Percentiles rank a stretch among this genome's conserved stretches.
Conservation (phyloP, 2,329 filamentous ascomycete genomes). For the Escovopsis sp. region DNA sequence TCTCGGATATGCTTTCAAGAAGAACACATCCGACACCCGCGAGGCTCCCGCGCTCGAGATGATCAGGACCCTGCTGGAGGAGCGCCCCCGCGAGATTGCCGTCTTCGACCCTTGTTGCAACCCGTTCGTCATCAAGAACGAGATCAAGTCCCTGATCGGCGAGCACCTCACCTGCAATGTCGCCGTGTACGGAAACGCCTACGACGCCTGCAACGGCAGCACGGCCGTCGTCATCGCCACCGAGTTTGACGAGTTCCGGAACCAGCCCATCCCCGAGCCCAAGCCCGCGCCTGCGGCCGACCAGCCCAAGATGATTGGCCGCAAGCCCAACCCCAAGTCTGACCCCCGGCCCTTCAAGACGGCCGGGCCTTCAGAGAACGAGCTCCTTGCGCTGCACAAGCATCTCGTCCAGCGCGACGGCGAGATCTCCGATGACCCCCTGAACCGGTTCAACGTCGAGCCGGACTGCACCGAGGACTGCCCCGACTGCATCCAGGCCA, state of each 20-base stretch:
- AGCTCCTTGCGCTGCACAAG: conserved; percentile 33
- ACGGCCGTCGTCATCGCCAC: conserved; percentile 40
- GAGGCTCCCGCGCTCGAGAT: conserved; percentile 57
- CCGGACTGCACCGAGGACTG: conserved; percentile 31
- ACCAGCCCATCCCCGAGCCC: conserved; percentile 20
- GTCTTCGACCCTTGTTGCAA: conserved; percentile 55
- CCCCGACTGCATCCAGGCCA: conserved; percentile 33
- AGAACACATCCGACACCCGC: conserved; percentile 61
- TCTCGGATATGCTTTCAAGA: conserved; percentile 68
- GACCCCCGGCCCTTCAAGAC: conserved; percentile 33
- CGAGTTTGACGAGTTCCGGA: conserved; percentile 41
- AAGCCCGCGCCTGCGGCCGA: conserved; percentile 14
- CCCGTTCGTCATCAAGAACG: conserved; percentile 32
- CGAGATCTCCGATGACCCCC: conserved; percentile 25
- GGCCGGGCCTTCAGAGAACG: conserved; percentile 24
- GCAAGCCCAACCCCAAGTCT: conserved; percentile 24
- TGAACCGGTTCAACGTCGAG: conserved; percentile 29
- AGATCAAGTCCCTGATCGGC: conserved; percentile 32
- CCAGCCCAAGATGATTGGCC: conserved; percentile 17
- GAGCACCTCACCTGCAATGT: conserved; percentile 26
- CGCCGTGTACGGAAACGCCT: conserved; percentile 31
- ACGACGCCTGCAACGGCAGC: conserved; percentile 33
- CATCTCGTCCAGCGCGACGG: conserved; percentile 23
- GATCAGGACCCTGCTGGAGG: conserved; percentile 49
- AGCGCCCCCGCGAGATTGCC: conserved; percentile 47